phyloP scores from a whole-genome alignment of 768 basidiomycete genomes.

The Naganishia onofrii region DNA sequence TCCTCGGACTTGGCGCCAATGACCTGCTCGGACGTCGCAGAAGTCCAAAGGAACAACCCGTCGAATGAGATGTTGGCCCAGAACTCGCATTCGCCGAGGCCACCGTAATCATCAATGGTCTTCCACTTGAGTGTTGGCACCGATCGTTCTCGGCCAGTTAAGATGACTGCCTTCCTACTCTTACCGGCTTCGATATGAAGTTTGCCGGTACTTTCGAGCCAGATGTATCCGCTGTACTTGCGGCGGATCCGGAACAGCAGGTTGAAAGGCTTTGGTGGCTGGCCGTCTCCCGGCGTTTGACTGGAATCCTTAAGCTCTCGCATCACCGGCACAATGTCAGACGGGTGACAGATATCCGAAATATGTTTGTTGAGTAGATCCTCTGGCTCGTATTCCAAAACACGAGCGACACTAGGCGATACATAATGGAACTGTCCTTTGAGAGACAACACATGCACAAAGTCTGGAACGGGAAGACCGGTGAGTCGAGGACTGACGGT shows the following conservation, averaged over 20 bases:
- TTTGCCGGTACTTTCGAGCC: constrained; percentile 87
- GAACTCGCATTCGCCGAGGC: constrained; percentile 54
- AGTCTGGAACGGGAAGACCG: constrained; percentile 57
- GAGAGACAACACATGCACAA: constrained; percentile 84
- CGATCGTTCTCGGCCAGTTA: constrained; percentile 72
- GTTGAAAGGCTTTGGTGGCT: constrained; percentile 60
- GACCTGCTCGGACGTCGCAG: constrained; percentile 45
- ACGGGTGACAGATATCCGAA: constrained; percentile 78
- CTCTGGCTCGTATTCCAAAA: constrained; percentile 80
- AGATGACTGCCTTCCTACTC: constrained; percentile 86
- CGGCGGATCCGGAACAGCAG: constrained; percentile 78
- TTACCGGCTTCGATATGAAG: constrained; percentile 90
- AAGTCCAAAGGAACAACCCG: constrained; percentile 54
- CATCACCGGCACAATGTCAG: constrained; percentile 85
- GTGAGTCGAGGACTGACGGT: background rate
- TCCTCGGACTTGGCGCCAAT: constrained; percentile 47
- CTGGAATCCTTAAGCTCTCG: constrained; percentile 72
- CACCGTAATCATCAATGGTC: constrained; percentile 60
- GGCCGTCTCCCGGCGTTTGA: constrained; percentile 43
- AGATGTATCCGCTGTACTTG: constrained; percentile 68
- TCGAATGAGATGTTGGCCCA: constrained; percentile 55
- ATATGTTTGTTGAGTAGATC: constrained; percentile 78
- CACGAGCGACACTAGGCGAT: constrained; percentile 70
- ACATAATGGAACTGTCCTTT: constrained; percentile 92
- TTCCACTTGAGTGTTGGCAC: constrained; percentile 68